phyloP scores from a whole-genome alignment of 495 filamentous ascomycete genomes.

The Daldinia decipiens region DNA sequence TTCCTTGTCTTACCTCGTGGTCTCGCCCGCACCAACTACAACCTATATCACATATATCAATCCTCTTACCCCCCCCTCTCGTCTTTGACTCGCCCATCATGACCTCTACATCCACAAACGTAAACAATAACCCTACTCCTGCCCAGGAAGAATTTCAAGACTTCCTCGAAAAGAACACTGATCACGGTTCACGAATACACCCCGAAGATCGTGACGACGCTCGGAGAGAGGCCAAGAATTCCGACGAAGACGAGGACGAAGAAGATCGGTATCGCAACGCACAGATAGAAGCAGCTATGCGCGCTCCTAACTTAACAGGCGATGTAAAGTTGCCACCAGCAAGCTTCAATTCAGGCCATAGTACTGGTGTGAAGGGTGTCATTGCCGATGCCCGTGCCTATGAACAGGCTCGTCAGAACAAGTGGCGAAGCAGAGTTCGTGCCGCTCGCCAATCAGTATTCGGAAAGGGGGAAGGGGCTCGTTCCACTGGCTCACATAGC shows the following conservation, averaged over 20 bases:
- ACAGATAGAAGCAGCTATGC: conserved; percentile 68
- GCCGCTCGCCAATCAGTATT: conserved; percentile 59
- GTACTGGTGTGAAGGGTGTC: conserved; percentile 96
- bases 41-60: conserved; percentile 39
- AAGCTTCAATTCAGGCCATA: conserved; percentile 75
- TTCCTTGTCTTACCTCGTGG: conserved; percentile 21
- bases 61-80: conserved; percentile 33
- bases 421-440: conserved; percentile 60
- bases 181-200: conserved; percentile 59
- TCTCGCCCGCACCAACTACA: conserved; percentile 23
- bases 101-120: conserved; percentile 50
- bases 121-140: conserved; percentile 55
- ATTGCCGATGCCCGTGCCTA: conserved; percentile 95
- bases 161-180: conserved; percentile 68
- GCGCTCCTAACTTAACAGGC: conserved; percentile 64
- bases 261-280: conserved; percentile 67
- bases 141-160: conserved; percentile 89
- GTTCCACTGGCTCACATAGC: conserved; percentile 29
- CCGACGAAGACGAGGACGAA: conserved; percentile 62
- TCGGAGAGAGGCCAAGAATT: conserved; percentile 59
- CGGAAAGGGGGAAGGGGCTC: conserved; percentile 39
- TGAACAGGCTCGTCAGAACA: conserved; percentile 79
- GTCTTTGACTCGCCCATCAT: conserved; percentile 57
- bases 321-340: conserved; percentile 67
- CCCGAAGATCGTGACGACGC: conserved; percentile 63